Conservation (phyloP, 2,329 filamentous ascomycete species). For the Sordariomycetes sp. region DNA sequence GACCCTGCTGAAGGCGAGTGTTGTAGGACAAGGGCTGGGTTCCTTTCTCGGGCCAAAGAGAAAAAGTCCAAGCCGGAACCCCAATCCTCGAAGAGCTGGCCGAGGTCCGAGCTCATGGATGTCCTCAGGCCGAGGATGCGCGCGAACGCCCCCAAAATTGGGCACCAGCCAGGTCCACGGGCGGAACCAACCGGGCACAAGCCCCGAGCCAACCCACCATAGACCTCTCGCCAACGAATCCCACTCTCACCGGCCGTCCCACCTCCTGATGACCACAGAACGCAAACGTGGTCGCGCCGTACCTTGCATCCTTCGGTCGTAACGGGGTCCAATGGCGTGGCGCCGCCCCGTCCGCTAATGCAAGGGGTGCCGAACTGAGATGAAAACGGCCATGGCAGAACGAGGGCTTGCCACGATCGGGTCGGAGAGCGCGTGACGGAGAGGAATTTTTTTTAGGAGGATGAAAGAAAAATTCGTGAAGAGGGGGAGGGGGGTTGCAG, state of each 20-base stretch:
- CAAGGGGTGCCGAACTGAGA: neutral
- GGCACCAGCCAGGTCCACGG: neutral
- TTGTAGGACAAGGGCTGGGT: too few relatives aligned
- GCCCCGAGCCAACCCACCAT: neutral
- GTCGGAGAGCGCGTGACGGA: neutral
- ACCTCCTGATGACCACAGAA: neutral
- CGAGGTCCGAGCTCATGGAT: neutral
- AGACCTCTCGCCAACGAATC: neutral
- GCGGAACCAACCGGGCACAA: neutral
- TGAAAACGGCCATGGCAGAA: neutral
- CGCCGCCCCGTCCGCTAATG: constrained; percentile 1
- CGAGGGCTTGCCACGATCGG: neutral
- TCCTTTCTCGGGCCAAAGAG: too few relatives aligned
- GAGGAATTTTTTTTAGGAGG: neutral
- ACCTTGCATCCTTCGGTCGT: constrained; percentile 2
- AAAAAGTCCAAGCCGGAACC: neutral
- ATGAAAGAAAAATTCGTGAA: neutral
- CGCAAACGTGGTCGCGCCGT: neutral
- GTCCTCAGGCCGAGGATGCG: neutral
- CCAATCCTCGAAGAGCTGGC: neutral
- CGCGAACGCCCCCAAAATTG: neutral
- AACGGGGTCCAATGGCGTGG: neutral
- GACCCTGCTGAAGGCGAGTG: too few relatives aligned
- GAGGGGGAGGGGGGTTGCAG: neutral
- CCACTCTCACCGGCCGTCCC: neutral